Evolutionary conservation across 108 stramenopile species (phyloP).

Genomic region (Pseudonitzschia multistriata): DNA sequence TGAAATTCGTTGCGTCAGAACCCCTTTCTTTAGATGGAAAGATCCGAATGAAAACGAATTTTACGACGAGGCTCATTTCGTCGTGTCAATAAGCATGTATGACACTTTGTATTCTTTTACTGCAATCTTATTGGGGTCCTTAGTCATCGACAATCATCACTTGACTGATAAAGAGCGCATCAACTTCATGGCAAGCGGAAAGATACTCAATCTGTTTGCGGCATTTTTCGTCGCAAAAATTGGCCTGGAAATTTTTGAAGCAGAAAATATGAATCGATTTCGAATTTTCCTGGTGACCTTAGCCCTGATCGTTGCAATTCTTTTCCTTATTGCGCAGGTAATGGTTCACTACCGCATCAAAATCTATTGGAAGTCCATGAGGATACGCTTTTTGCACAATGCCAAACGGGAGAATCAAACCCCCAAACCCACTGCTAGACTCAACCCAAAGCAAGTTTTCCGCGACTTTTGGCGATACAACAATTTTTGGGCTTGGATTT

Average conservation of each 20-base stretch:
- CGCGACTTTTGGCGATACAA: conserved; percentile 37
- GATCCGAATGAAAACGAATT: conserved; percentile 4
- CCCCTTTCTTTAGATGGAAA: conserved; percentile 41
- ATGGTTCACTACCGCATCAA: conserved; percentile 18
- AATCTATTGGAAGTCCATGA: conserved; percentile 12
- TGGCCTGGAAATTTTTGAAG: conserved; percentile 41
- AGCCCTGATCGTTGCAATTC: conserved; percentile 13
- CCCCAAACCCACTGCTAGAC: conserved; percentile 1
- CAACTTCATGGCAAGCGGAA: conserved; percentile 41
- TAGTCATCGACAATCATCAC: conserved; percentile 48
- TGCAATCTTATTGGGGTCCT: conserved; percentile 35
- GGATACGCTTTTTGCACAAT: conserved; percentile 3
- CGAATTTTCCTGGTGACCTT: conserved; percentile 31
- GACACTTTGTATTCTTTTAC: conserved; percentile 46
- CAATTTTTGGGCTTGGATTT: conserved; percentile 48
- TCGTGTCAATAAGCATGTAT: conserved; percentile 37
- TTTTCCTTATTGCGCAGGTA: conserved; percentile 35
- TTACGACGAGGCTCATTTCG: conserved; percentile 42
- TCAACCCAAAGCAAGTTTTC: conserved; percentile 29
- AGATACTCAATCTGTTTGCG: conserved; percentile 37
- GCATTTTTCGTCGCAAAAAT: conserved; percentile 37
- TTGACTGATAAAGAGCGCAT: conserved; percentile 47
- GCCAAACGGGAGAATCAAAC: not conserved
- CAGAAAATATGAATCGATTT: conserved; percentile 33
- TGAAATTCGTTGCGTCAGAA: not conserved